phyloP scores from a whole-genome alignment of 2,329 filamentous ascomycete genomes.

The Colletotrichum falcatum region DNA sequence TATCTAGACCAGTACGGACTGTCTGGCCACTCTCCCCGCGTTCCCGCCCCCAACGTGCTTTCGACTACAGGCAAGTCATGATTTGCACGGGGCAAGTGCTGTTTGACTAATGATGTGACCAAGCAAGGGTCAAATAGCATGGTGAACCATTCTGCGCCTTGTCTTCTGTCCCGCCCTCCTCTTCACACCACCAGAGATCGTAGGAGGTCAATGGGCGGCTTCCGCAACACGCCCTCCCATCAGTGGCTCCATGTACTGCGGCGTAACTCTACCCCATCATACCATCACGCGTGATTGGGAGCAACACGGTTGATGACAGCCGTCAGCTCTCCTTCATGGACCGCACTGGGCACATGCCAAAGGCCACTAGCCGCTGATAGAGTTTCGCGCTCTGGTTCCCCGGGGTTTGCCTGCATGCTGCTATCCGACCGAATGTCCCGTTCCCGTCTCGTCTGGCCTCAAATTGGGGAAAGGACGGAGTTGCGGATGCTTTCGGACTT shows the following conservation, averaged over 20 bases:
- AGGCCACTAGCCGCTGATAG: constrained; percentile 32
- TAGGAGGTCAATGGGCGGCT: constrained; percentile 17
- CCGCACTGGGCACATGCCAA: constrained; percentile 13
- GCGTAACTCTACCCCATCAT: constrained; percentile 12
- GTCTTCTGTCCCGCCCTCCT: neutral
- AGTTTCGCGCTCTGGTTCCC: constrained; percentile 29
- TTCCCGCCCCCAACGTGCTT: constrained; percentile 21
- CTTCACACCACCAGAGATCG: constrained; percentile 17
- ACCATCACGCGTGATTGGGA: constrained; percentile 29
- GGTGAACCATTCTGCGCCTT: constrained; percentile 11
- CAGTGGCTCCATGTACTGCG: constrained; percentile 14
- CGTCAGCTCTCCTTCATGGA: constrained; percentile 6
- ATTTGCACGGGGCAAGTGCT: constrained; percentile 22
- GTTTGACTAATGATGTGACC: constrained; percentile 6
- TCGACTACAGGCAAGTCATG: constrained; percentile 16
- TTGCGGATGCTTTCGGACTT: constrained; percentile 28
- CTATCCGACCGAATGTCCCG: constrained; percentile 28
- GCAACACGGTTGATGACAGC: constrained; percentile 28
- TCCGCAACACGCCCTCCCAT: constrained; percentile 24
- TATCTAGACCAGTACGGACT: neutral
- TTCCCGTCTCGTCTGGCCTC: constrained; percentile 36
- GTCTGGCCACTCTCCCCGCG: constrained; percentile 30
- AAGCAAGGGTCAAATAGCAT: constrained; percentile 12
- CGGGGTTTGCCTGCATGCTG: constrained; percentile 34
- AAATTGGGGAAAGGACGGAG: constrained; percentile 14